phyloP scores from a whole-genome alignment of 352 stramenopile genomes.

The Pythium rhizo-oryzae region DNA sequence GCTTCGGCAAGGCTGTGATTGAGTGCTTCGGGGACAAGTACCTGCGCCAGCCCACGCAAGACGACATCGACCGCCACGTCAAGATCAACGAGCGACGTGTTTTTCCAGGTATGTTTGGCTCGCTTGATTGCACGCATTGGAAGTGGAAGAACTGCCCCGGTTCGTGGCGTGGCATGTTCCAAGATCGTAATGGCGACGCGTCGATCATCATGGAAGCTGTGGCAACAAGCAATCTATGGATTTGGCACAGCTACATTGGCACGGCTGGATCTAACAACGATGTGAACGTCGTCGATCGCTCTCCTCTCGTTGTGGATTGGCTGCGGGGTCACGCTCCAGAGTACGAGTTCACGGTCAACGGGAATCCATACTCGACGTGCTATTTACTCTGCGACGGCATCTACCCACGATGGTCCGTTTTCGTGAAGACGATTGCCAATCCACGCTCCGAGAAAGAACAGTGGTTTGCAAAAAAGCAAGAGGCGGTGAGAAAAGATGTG shows the following conservation, averaged over 20 bases:
- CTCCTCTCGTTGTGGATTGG: conserved; percentile 24
- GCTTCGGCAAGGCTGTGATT: conserved; percentile 16
- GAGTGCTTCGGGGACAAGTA: conserved; percentile 21
- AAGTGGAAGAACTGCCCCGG: conserved; percentile 23
- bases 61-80: conserved; percentile 16
- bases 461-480: conserved; percentile 24
- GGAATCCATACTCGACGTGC: no score
- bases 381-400: conserved; percentile 38
- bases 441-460: conserved; percentile 8
- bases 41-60: conserved; percentile 12
- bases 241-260: conserved; percentile 32
- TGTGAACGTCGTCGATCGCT: conserved; percentile 36
- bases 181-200: conserved; percentile 2
- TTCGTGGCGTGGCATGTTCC: conserved; percentile 17
- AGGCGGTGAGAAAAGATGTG: conserved; percentile 33
- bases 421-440: conserved; percentile 32
- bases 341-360: conserved; percentile 3
- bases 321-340: conserved; percentile 12
- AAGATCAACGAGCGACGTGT: conserved; percentile 6
- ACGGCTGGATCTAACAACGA: conserved; percentile 37
- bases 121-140: conserved; percentile 26
- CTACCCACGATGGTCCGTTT: conserved; percentile 26
- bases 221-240: conserved; percentile 27
- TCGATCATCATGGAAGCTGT: conserved; percentile 31
- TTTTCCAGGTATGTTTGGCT: conserved; percentile 26